phyloP scores from a whole-genome alignment of 2,329 filamentous ascomycete genomes.

The Sporothrix pseudoabietina region DNA sequence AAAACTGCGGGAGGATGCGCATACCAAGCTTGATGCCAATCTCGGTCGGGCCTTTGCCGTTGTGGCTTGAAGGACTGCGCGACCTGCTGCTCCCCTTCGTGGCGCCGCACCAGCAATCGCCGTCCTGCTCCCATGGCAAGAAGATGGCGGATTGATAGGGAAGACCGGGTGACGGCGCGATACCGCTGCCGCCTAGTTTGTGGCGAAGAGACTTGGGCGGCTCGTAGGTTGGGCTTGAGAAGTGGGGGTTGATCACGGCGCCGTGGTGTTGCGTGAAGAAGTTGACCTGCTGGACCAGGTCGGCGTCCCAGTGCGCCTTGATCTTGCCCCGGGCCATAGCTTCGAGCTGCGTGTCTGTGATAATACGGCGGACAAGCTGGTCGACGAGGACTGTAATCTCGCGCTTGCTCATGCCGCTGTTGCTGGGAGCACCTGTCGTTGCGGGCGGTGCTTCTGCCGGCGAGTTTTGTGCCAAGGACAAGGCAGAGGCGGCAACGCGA shows the following conservation, averaged over 20 bases:
- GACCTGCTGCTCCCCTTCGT: conserved; percentile 34
- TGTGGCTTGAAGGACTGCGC: not conserved
- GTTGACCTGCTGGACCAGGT: conserved; percentile 65
- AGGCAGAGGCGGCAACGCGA: conserved; percentile 18
- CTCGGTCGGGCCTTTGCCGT: conserved; percentile 55
- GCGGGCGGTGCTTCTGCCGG: not conserved
- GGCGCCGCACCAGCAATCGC: conserved; percentile 84
- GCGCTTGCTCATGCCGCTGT: conserved; percentile 42
- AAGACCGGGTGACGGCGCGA: conserved; percentile 26
- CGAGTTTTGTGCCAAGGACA: not conserved
- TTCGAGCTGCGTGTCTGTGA: conserved; percentile 52
- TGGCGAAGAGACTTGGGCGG: conserved; percentile 36
- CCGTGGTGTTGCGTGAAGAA: conserved; percentile 69
- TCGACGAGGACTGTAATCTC: conserved; percentile 50
- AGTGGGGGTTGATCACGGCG: conserved; percentile 61
- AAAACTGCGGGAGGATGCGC: conserved; percentile 64
- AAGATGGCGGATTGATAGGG: conserved; percentile 55
- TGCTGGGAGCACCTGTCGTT: conserved; percentile 29
- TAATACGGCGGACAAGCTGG: conserved; percentile 47
- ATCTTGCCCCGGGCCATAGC: conserved; percentile 53
- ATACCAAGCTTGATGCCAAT: conserved; percentile 65
- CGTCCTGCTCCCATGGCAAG: conserved; percentile 71
- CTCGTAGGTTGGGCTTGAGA: conserved; percentile 62
- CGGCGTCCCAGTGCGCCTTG: conserved; percentile 47
- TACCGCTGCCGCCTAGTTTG: not conserved